Base-by-base conservation (phyloP, 2,329 filamentous ascomycete genomes). In the Diaporthe citriasiana region DNA sequence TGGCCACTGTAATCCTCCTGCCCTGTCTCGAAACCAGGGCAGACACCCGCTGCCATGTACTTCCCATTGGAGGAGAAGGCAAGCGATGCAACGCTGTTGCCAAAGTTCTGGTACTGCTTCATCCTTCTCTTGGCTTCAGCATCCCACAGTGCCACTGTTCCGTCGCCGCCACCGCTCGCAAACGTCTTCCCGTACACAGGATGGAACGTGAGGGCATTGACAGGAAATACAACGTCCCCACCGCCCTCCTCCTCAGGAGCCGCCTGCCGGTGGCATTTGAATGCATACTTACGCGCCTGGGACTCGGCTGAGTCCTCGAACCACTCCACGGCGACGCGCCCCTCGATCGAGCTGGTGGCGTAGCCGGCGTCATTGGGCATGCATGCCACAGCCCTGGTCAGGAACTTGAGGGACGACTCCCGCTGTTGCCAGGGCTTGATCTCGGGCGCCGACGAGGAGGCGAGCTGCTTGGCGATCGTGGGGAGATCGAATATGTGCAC, bases 321-420 rank as follows among this genome's bases (percentile, higher is more conserved):
- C 94, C 95, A 98, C 83, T 99, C 97, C 0, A 99, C 97, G 0
- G 95, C 96, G 2, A 99, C 95, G 78, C 97, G 92, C 6, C 97
- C 97, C 82, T 99, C 97, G 79, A 99, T 99, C 79, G 93, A 95
- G 74, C 91, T 94, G 1, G 93, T 96, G 13, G 96, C 95, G 82
- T 98, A 99, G 7, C 97, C 97, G 15, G 93, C 94, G 78, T 98
- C 97, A 79, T 97, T 95, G 19, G 97, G 96, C 97, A 99, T 98
- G 83, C 96, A 98, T 22, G 95, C 92, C 0, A 98, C 94, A 25
- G 94, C 94, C 74, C 97, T 91, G 1, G 96, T 98, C 87, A 98
- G 95, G 85, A 98, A 99, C 82, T 98, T 97, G 80, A 99, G 89
- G 35, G 94, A 97, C 70, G 94, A 97, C 83, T 99, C 97, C 75